Percentiles rank a stretch among this genome's conserved stretches.
Conservation (phyloP, 768 basidiomycete genomes). For the Leccinum aurantiacum region DNA sequence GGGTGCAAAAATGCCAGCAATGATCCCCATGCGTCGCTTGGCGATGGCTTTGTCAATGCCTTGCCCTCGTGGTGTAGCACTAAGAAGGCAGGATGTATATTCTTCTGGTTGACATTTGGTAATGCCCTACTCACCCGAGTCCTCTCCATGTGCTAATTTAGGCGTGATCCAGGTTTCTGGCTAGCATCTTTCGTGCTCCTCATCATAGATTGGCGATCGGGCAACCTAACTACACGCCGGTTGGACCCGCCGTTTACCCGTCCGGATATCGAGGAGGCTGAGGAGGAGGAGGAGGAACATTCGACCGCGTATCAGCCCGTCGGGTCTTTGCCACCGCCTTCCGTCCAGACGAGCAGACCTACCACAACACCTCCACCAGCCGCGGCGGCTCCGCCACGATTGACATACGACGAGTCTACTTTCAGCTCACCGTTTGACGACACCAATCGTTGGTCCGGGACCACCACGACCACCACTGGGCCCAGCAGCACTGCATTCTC, state of each 20-base stretch:
- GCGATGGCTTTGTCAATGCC: conserved; percentile 63
- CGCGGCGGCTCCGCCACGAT: conserved; percentile 19
- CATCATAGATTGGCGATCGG: conserved; percentile 75
- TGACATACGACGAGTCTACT: conserved; percentile 27
- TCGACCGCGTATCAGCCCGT: conserved; percentile 48
- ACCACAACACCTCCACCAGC: conserved; percentile 14
- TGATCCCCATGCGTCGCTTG: conserved; percentile 75
- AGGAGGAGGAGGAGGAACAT: conserved; percentile 55
- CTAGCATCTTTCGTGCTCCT: conserved; percentile 62
- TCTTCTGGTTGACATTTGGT: conserved; percentile 88
- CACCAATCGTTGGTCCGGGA: conserved; percentile 46
- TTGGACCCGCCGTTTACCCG: conserved; percentile 78
- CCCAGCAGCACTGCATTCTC: conserved; percentile 27
- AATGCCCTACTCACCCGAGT: background rate
- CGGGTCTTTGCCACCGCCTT: conserved; percentile 28
- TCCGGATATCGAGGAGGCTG: conserved; percentile 51
- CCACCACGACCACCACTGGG: conserved; percentile 27
- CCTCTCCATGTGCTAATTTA: conserved; percentile 7
- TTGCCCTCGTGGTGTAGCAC: conserved; percentile 86
- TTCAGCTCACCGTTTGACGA: conserved; percentile 51
- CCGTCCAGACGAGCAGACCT: conserved; percentile 30
- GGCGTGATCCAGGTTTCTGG: conserved; percentile 63
- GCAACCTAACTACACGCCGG: conserved; percentile 46
- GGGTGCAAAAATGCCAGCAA: conserved; percentile 85
- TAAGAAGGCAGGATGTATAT: conserved; percentile 87